Base-by-base conservation (phyloP, 495 filamentous ascomycete species). In the Podospora tetraspora region DNA sequence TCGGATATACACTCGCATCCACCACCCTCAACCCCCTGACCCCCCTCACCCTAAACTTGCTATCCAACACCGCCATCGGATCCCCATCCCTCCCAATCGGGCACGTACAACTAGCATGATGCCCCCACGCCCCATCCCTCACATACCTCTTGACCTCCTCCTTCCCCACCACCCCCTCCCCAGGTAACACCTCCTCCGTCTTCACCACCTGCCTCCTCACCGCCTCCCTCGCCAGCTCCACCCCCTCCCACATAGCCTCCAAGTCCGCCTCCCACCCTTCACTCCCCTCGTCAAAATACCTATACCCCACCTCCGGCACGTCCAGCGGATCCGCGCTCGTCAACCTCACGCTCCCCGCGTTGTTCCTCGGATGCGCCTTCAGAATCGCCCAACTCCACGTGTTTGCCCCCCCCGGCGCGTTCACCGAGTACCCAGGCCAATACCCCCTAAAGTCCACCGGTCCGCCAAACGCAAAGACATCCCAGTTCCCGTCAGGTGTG, bases 11-110 rank as follows among this genome's bases (percentile, higher is more conserved):
- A 32, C 69, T 72, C 16, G 86, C 88, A 76, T 90, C 88, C 0
- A 90, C 87, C 22, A 89, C 87, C 61, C 88, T 78, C 71, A 90
- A 69, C 8, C 85, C 80, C n/a, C 81, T 74, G 0, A 85, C 81
- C 0, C 85, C 85, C 23, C 85, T 79, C 3, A 90, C 87, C 1
- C 84, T 73, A 69, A 89, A 88, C 68, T 83, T 79, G 1, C 78
- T 76, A 71, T 90, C 87, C 61, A 90, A 63, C 22, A 89, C 87
- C 1, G 86, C 87, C 72, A 82, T 80, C 16, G 79, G 75, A 68
- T 89, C 87, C 13, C 72, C 74, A 66, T 86, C 85, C 0, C 74
- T 70, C 7, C 88, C 88, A 68, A 89, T 90, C 19, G 86, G 74
- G 64, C 79, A 83, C 13, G 86, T 86, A 66, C 84, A 86, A 34